Base-by-base conservation (phyloP, 1,284 basidiomycete genomes). In the Pascua guehoae region DNA sequence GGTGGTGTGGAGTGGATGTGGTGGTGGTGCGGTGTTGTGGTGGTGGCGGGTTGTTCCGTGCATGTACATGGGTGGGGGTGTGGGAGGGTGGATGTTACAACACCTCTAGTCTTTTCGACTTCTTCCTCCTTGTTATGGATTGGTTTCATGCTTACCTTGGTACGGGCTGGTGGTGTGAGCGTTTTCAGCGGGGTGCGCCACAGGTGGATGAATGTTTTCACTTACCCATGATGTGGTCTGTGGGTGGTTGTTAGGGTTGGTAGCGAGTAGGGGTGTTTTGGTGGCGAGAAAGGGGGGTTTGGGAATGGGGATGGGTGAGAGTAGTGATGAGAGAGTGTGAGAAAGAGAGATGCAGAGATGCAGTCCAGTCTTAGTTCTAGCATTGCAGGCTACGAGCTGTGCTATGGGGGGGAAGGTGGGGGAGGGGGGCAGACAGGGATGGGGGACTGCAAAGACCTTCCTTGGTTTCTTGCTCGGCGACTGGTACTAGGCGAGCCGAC, bases 71-170 rank as follows among this genome's bases (percentile, higher is more conserved):
- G 14, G 41, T 15, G 16, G 41, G 16, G 16, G 11, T 5, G 12
- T 11, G 16, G 8, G 51, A 14, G 36, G 15, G 43, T 38, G 37
- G 11, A 51, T 37, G 18, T 41, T 49, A 47, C 50, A 44, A 41
- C 54, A 56, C 54, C 49, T 47, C 38, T 18, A 8, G 43, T 47
- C 38, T 17, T 47, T 7, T 16, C 14, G 45, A 36, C 38, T 16
- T 45, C n/a, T 36, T 40, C 42, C 32, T 37, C 24, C 37, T 37
- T 38, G 12, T 32, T 16, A 10, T 54, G 47, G 18, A 18, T 17
- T 48, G 43, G 10, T 48, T 18, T 58, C 58, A 32, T 32, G 24
- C 24, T 60, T 45, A 62, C 61, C 57, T 62, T 62, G 51, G 61
- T 62, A 41, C 61, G 61, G 47, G 61, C 61, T 62, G 24, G 53